A percentile compares a stretch with the other conserved stretches of the same genome.
These are phyloP conservation scores for Hericium erinaceus DNA, from an alignment of 768 basidiomycete species.

Conservation along the genomic window DNA sequence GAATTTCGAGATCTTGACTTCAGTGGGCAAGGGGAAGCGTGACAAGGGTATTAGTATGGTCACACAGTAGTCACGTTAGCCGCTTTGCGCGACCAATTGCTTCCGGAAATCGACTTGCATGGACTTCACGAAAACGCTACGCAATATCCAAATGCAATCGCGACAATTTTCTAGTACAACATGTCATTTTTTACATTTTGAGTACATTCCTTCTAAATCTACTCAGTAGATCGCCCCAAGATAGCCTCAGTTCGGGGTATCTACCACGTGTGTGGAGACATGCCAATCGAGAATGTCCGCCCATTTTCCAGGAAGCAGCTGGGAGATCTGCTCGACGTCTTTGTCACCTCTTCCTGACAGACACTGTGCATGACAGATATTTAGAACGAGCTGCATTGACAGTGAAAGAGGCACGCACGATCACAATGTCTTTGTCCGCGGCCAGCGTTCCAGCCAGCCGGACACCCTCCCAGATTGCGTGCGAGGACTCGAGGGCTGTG, in stretches of 20 bases:
- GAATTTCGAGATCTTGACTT: too few relatives aligned
- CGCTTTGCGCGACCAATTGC: too few relatives aligned
- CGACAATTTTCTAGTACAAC: neutral
- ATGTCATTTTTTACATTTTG: neutral
- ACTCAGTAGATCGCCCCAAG: too few relatives aligned
- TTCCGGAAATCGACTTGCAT: too few relatives aligned
- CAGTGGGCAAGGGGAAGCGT: too few relatives aligned
- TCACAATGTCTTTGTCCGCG: conserved; percentile 80
- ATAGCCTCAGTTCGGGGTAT: neutral
- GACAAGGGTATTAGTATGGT: too few relatives aligned
- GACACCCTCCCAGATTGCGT: conserved; percentile 92
- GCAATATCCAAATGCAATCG: too few relatives aligned
- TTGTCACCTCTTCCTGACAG: conserved; percentile 95
- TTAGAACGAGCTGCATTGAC: neutral
- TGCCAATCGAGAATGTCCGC: conserved; percentile 93
- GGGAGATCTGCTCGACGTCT: conserved; percentile 94
- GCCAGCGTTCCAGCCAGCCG: conserved; percentile 76
- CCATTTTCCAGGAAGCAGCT: conserved; percentile 89
- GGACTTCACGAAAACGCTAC: too few relatives aligned
- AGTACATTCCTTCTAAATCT: too few relatives aligned
- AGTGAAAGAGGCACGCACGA: conserved; percentile 46
- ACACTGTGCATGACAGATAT: conserved; percentile 40
- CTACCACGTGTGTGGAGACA: conserved; percentile 28
- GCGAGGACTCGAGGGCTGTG: conserved; percentile 85
- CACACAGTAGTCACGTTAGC: too few relatives aligned